These are phyloP conservation scores for Lindgomyces ingoldianus DNA, from an alignment of 495 filamentous ascomycete species.

Conservation along the genomic window DNA sequence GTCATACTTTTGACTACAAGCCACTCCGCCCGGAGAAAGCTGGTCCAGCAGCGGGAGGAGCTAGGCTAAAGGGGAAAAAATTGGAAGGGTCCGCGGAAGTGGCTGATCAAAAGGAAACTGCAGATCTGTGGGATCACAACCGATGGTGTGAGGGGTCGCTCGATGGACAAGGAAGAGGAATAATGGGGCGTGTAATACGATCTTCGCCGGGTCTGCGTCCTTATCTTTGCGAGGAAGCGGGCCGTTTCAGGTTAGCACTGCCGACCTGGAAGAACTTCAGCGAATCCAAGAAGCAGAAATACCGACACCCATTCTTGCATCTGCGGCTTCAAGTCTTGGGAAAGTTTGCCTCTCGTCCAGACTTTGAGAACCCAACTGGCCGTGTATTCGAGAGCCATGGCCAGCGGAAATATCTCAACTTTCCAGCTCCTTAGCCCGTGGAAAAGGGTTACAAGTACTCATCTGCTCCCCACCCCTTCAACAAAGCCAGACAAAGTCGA, in stretches of 20 bases:
- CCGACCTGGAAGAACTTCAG: background rate
- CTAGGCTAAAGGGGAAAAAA: background rate
- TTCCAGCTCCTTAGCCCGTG: background rate
- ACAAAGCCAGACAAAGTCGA: too few relatives aligned
- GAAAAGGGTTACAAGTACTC: slow-evolving; percentile 15
- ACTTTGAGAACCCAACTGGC: too few relatives aligned
- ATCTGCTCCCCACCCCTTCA: background rate
- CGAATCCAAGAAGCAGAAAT: slow-evolving; percentile 4
- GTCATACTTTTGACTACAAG: slow-evolving; percentile 31
- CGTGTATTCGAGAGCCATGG: background rate
- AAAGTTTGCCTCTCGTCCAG: background rate
- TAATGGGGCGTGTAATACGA: slow-evolving; percentile 5
- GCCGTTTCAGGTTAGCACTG: slow-evolving; percentile 10
- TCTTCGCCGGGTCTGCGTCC: slow-evolving; percentile 23
- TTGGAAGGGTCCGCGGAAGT: background rate
- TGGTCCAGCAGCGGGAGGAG: slow-evolving; percentile 9
- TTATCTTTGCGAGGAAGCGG: slow-evolving; percentile 26
- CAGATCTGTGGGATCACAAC: background rate
- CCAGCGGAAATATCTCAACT: slow-evolving; percentile 16
- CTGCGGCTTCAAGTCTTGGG: background rate
- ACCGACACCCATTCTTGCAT: background rate
- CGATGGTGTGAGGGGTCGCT: background rate
- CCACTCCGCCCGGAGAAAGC: slow-evolving; percentile 32
- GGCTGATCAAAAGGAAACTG: background rate
- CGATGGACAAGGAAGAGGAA: background rate